Evolutionary conservation across 805 yeast species (phyloP).

Genomic region (Candida koratica): DNA sequence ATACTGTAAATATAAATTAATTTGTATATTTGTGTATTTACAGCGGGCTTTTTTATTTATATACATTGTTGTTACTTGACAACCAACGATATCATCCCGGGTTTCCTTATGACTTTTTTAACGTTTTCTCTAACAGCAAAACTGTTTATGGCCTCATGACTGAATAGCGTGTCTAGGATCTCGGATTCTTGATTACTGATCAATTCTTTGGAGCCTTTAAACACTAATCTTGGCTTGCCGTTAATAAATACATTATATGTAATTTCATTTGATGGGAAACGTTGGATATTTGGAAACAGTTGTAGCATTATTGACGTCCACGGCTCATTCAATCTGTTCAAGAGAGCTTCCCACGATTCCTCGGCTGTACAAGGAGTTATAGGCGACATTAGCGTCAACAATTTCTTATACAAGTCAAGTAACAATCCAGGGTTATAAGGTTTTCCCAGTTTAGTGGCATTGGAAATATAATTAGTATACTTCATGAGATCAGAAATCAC

Average conservation of each 20-base stretch:
- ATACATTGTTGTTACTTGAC: not conserved
- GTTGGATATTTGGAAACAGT: conserved; percentile 60
- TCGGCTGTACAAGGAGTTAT: conserved; percentile 80
- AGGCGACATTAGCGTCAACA: conserved; percentile 68
- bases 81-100: conserved; percentile 38
- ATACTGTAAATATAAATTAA: conserved; percentile 5
- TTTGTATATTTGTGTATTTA: conserved; percentile 10
- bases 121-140: conserved; percentile 42
- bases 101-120: conserved; percentile 54
- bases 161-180: conserved; percentile 34
- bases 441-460: conserved; percentile 21
- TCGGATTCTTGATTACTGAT: conserved; percentile 28
- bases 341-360: conserved; percentile 66
- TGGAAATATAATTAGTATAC: conserved; percentile 49
- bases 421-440: conserved; percentile 38
- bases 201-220: conserved; percentile 34
- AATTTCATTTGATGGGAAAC: conserved; percentile 34
- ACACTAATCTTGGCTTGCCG: conserved; percentile 60
- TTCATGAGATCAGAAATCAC: conserved; percentile 90
- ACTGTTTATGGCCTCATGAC: conserved; percentile 35
- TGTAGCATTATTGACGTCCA: conserved; percentile 53
- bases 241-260: conserved; percentile 64
- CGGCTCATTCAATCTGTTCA: conserved; percentile 11
- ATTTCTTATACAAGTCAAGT: conserved; percentile 46
- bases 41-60: conserved; percentile 3